Evolutionary conservation across 768 basidiomycete species (phyloP).

Genomic region (Boletus reticuloceps): DNA sequence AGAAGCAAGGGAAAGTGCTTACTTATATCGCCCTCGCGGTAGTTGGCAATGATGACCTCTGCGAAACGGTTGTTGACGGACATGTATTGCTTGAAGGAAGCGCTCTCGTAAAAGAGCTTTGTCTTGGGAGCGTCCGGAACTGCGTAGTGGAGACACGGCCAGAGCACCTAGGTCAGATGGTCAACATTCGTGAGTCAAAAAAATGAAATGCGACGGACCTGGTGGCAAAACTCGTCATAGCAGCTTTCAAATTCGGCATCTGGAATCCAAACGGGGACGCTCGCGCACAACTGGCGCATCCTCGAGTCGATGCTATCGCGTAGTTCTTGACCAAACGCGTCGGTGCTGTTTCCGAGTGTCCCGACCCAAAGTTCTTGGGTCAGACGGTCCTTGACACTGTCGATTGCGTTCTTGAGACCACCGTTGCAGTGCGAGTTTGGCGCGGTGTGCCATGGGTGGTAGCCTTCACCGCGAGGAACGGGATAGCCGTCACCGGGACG

Average conservation of each 20-base stretch:
- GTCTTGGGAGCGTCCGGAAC: constrained; percentile 87
- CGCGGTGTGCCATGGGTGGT: constrained; percentile 43
- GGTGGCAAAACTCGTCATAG: constrained; percentile 88
- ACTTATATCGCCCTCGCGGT: constrained; percentile 87
- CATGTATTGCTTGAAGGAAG: constrained; percentile 80
- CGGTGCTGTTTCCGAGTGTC: constrained; percentile 70
- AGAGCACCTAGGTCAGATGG: constrained; percentile 50
- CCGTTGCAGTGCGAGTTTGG: constrained; percentile 79
- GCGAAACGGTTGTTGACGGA: constrained; percentile 92
- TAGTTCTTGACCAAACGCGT: constrained; percentile 55
- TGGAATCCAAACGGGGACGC: constrained; percentile 74
- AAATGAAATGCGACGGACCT: constrained; percentile 39
- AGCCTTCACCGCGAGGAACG: constrained; percentile 26
- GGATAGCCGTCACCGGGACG: constrained; percentile 35
- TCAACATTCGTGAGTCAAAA: constrained; percentile 4
- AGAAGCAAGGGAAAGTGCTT: not conserved
- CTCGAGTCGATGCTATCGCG: constrained; percentile 54
- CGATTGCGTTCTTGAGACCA: constrained; percentile 79
- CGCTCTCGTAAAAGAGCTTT: constrained; percentile 76
- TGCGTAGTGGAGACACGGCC: constrained; percentile 86
- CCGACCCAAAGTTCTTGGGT: constrained; percentile 63
- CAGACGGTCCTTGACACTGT: constrained; percentile 57
- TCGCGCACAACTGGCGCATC: constrained; percentile 40
- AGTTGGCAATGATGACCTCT: constrained; percentile 72
- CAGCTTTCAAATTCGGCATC: constrained; percentile 74